Conservation (phyloP, 805 yeast genomes). For the Grigorovia jiainica region DNA sequence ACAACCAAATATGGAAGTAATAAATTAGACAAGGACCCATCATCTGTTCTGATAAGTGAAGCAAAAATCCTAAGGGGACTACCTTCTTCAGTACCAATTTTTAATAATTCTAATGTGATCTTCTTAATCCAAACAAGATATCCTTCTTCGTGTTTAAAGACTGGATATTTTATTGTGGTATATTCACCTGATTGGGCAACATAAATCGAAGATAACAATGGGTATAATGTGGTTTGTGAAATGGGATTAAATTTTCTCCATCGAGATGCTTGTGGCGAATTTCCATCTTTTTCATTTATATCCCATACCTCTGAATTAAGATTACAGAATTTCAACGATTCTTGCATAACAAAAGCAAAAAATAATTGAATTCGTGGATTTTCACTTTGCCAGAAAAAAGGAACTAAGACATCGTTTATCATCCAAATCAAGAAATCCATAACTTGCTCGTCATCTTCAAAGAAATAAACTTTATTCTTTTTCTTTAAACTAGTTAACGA, state of each 20-base stretch:
- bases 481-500: slow-evolving; percentile 29
- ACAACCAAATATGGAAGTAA: slow-evolving; percentile 70
- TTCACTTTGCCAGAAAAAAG: slow-evolving; percentile 81
- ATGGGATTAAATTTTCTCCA: slow-evolving; percentile 60
- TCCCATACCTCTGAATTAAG: slow-evolving; percentile 31
- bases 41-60: slow-evolving; percentile 58
- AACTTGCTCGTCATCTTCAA: slow-evolving; percentile 54
- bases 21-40: slow-evolving; percentile 57
- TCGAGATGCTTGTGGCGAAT: slow-evolving; percentile 28
- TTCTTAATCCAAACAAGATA: slow-evolving; percentile 65
- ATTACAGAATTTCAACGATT: slow-evolving; percentile 57
- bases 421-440: slow-evolving; percentile 54
- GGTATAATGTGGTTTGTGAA: slow-evolving; percentile 64
- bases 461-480: slow-evolving; percentile 46
- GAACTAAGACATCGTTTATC: slow-evolving; percentile 62
- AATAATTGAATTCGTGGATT: slow-evolving; percentile 79
- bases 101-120: slow-evolving; percentile 58
- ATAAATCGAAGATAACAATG: slow-evolving; percentile 66
- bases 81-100: slow-evolving; percentile 23
- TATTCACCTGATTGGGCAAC: slow-evolving; percentile 44
- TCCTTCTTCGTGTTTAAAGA: slow-evolving; percentile 44
- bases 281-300: slow-evolving; percentile 15
- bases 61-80: slow-evolving; percentile 56
- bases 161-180: slow-evolving; percentile 49
- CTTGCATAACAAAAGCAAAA: slow-evolving; percentile 84